Evolutionary conservation across 148 eudicot species (phyloP).

Genomic region (Talinum fruticosum): DNA sequence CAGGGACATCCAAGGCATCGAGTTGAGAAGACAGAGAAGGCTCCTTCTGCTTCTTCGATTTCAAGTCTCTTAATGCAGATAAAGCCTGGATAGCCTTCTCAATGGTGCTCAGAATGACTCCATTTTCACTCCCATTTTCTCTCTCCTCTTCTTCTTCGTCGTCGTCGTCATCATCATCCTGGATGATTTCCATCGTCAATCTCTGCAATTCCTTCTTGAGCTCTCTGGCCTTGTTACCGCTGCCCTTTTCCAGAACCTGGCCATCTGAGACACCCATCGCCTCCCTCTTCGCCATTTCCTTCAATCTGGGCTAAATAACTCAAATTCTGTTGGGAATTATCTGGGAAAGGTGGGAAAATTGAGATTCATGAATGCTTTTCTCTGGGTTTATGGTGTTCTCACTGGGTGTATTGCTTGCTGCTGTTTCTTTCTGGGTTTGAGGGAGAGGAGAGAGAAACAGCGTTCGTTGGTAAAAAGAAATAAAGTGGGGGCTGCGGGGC

Average conservation of each 20-base stretch:
- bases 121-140: background rate
- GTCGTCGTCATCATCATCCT: background rate
- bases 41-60: conserved; percentile 14
- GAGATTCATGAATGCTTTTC: conserved; percentile 11
- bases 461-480: background rate
- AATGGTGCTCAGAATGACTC: conserved; percentile 1
- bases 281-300: conserved; percentile 12
- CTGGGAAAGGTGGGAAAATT: background rate
- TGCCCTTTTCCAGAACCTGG: background rate
- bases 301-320: background rate
- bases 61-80: conserved; percentile 20
- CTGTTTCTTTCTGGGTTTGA: background rate
- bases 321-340: conserved; percentile 9
- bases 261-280: conserved; percentile 7
- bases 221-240: conserved; percentile 29
- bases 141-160: background rate
- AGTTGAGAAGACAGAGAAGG: background rate
- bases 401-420: background rate
- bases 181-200: conserved; percentile 34
- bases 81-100: conserved; percentile 27
- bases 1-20: conserved; percentile 23
- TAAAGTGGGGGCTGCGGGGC: background rate
- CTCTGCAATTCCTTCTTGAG: conserved; percentile 52
- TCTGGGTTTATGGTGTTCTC: background rate
- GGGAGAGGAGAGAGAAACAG: conserved; percentile 5